A percentile compares a stretch with the other conserved stretches of the same genome.
phyloP scores from a whole-genome alignment of 768 basidiomycete species.

The Termitomyces sp. region DNA sequence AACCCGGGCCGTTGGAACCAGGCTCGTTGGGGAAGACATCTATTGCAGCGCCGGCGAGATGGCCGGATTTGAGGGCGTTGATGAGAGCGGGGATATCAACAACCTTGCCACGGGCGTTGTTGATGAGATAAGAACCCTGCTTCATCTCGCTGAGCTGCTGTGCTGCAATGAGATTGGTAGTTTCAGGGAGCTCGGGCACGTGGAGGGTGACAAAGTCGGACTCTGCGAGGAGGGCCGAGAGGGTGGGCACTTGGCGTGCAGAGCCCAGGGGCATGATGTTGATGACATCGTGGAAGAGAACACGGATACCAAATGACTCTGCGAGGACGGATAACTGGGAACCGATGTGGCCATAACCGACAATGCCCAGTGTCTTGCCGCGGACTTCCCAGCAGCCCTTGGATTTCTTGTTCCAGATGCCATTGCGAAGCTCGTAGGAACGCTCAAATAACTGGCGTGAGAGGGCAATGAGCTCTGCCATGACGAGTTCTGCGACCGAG shows the following conservation, averaged over 20 bases:
- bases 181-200: slow-evolving; percentile 95
- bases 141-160: slow-evolving; percentile 88
- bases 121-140: slow-evolving; percentile 90
- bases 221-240: slow-evolving; percentile 64
- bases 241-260: slow-evolving; percentile 83
- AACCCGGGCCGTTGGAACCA: slow-evolving; percentile 82
- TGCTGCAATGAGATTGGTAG: slow-evolving; percentile 85
- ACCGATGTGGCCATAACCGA: slow-evolving; percentile 98
- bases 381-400: slow-evolving; percentile 98
- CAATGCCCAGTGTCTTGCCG: slow-evolving; percentile 95
- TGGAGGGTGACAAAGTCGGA: slow-evolving; percentile 96
- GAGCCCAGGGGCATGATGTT: slow-evolving; percentile 97
- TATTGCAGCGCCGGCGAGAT: slow-evolving; percentile 82
- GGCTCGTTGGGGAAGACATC: slow-evolving; percentile 97
- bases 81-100: slow-evolving; percentile 93
- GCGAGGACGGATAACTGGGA: slow-evolving; percentile 95
- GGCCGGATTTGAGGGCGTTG: slow-evolving; percentile 73
- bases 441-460: slow-evolving; percentile 94
- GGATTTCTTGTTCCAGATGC: slow-evolving; percentile 98
- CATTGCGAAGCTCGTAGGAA: slow-evolving; percentile 77
- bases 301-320: slow-evolving; percentile 93
- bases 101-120: slow-evolving; percentile 94
- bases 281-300: slow-evolving; percentile 91
- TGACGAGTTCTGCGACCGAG: slow-evolving; percentile 96
- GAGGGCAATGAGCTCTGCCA: slow-evolving; percentile 88